These are phyloP conservation scores for Metschnikowia santaceciliae DNA, from an alignment of 805 yeast genomes.

Conservation along the genomic window DNA sequence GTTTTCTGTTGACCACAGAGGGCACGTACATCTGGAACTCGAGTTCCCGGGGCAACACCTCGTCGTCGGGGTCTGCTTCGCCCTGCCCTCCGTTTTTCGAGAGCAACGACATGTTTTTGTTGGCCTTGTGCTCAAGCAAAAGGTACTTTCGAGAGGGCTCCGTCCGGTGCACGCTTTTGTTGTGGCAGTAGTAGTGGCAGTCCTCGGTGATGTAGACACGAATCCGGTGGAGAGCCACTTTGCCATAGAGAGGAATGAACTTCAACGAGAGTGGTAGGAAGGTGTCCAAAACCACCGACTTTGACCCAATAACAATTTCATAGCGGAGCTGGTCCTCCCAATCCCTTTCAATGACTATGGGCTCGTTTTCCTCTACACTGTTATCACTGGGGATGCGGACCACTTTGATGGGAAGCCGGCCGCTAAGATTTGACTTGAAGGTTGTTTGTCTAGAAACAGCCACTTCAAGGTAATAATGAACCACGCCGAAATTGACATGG, in stretches of 20 bases:
- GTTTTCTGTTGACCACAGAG: slow-evolving; percentile 51
- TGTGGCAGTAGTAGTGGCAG: slow-evolving; percentile 81
- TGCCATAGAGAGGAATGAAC: slow-evolving; percentile 76
- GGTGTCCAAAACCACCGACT: slow-evolving; percentile 79
- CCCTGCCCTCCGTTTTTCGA: slow-evolving; percentile 35
- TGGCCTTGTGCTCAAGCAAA: slow-evolving; percentile 75
- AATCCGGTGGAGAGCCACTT: slow-evolving; percentile 80
- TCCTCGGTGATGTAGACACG: slow-evolving; percentile 85
- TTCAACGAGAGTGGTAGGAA: slow-evolving; percentile 80
- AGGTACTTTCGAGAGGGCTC: slow-evolving; percentile 85
- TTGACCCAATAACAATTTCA: slow-evolving; percentile 88
- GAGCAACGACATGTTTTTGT: slow-evolving; percentile 44
- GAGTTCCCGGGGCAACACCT: slow-evolving; percentile 69
- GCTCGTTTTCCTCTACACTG: slow-evolving; percentile 86
- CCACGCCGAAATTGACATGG: slow-evolving; percentile 76
- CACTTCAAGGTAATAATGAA: slow-evolving; percentile 66
- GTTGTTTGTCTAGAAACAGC: slow-evolving; percentile 74
- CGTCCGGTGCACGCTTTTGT: slow-evolving; percentile 83
- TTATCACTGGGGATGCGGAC: slow-evolving; percentile 75
- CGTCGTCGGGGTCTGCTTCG: slow-evolving; percentile 41
- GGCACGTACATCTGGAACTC: slow-evolving; percentile 89
- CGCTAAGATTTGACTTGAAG: slow-evolving; percentile 72
- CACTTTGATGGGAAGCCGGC: slow-evolving; percentile 58
- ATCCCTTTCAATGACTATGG: slow-evolving; percentile 81
- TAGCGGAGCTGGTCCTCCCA: slow-evolving; percentile 93